Evolutionary conservation across 1,284 basidiomycete genomes (phyloP).

Genomic region (Exobasidium cylindrosporum): DNA sequence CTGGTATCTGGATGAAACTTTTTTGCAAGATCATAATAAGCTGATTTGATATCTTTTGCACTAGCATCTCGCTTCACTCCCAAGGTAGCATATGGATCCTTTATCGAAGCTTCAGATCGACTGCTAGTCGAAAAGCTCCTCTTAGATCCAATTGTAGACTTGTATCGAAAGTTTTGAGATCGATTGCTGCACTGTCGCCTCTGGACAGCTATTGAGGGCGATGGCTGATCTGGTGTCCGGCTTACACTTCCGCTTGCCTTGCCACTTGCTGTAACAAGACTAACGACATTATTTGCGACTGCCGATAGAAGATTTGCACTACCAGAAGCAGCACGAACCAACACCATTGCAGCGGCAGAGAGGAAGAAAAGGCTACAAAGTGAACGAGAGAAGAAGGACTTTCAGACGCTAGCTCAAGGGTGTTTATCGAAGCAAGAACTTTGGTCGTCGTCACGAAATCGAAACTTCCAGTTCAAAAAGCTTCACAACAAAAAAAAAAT

Average conservation of each 20-base stretch:
- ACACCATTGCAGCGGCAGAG: too few species aligned
- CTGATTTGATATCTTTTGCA: conserved; percentile 88
- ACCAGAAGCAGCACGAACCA: background rate
- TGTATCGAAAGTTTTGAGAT: too few species aligned
- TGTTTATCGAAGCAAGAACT: too few species aligned
- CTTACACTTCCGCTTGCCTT: background rate
- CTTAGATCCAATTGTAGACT: background rate
- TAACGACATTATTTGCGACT: background rate
- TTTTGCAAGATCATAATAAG: conserved; percentile 91
- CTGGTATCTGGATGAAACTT: conserved; percentile 98
- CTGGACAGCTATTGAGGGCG: too few species aligned
- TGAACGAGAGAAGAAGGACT: too few species aligned
- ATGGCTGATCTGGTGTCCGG: background rate
- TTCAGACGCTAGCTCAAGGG: too few species aligned
- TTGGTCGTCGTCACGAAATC: too few species aligned
- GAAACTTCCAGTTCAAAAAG: too few species aligned
- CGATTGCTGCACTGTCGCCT: too few species aligned
- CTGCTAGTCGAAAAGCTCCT: background rate
- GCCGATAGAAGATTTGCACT: background rate
- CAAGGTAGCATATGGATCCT: conserved; percentile 86
- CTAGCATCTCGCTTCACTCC: conserved; percentile 83
- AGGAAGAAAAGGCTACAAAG: too few species aligned
- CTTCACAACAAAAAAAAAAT: too few species aligned
- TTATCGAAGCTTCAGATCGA: conserved; percentile 50
- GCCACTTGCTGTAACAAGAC: background rate